Conservation (phyloP, 495 filamentous ascomycete genomes). For the Jackrogersella multiformis region DNA sequence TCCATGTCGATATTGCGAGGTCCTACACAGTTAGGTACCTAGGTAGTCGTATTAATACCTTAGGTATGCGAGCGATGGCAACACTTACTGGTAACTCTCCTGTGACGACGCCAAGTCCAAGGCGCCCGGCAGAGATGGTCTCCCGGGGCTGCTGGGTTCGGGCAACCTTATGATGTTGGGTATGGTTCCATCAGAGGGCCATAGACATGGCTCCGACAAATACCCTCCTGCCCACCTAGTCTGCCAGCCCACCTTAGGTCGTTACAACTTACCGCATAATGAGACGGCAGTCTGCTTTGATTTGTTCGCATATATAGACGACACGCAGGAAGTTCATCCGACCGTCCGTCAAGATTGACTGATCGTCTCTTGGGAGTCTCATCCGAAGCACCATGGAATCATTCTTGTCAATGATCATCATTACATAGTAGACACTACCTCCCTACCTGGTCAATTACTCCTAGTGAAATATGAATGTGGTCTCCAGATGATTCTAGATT, state of each 20-base stretch:
- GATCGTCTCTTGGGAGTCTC: constrained; percentile 32
- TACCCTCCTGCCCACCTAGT: neutral
- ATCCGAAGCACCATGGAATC: constrained; percentile 14
- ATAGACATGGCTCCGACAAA: neutral
- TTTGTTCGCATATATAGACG: neutral
- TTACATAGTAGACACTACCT: neutral
- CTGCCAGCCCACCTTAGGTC: neutral
- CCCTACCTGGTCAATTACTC: neutral
- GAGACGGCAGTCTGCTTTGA: constrained; percentile 12
- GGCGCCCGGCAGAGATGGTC: constrained; percentile 29
- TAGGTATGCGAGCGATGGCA: no score
- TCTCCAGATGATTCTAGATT: no score
- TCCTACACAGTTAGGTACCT: neutral
- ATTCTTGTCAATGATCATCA: constrained; percentile 17
- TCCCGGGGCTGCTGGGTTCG: constrained; percentile 14
- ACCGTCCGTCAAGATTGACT: constrained; percentile 14
- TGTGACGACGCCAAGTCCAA: constrained; percentile 31
- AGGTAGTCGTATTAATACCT: neutral
- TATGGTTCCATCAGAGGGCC: constrained; percentile 32
- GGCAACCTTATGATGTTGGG: constrained; percentile 35
- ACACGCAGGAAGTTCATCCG: constrained; percentile 8
- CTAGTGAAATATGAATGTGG: no score
- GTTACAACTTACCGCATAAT: constrained; percentile 14
- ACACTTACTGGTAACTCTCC: constrained; percentile 2
- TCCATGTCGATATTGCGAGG: no score